Base-by-base conservation (phyloP, 2,329 filamentous ascomycete genomes). In the Colletotrichum sp. region DNA sequence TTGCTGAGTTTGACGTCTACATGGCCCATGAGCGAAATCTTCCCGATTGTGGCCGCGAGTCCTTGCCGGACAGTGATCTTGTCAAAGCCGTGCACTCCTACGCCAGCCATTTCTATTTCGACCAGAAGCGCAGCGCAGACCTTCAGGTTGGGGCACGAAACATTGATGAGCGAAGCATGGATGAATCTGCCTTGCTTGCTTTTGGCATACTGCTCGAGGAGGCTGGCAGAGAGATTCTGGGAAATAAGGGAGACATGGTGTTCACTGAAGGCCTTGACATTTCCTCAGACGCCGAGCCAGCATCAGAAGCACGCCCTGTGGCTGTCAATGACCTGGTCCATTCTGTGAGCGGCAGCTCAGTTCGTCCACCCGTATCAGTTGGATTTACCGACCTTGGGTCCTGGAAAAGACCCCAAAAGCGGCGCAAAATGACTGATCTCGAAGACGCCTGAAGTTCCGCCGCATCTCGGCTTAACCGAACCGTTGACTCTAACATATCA, bases 191-290 rank as follows among this genome's bases (percentile, higher is more conserved):
- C 6, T 86, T 96, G 72, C 84, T 96, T 68, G 93, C 94, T 1
- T 87, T 96, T 78, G 93, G 94, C 2, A 91, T 96, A 63, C 82
- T 96, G 70, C 84, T 96, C 55, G 94, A 96, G 82, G 94, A 96
- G 82, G 89, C 90, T 4, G 87, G 89, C 18, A 86, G 87, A 54
- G 89, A 92, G 61, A 81, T 87, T 8, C 83, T 96, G 24, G 93
- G 93, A 6, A 84, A 87, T 69, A 89, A 86, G 15, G 94, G 94
- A 27, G 92, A 95, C 81, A 81, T 95, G 62, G 92, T 93, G 2
- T 93, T 96, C 79, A 91, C 92, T 0, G 93, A 95, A 80, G 88
- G 86, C 6, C 80, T 82, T 31, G 80, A 83, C 61, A 78, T 78
- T 15, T 16, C 66, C 21, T 21, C 61, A 73, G 76, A 43, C 69